Percentiles rank a stretch among this genome's conserved stretches.
phyloP scores from a whole-genome alignment of 2,329 filamentous ascomycete species.

The Exophiala bonariae region DNA sequence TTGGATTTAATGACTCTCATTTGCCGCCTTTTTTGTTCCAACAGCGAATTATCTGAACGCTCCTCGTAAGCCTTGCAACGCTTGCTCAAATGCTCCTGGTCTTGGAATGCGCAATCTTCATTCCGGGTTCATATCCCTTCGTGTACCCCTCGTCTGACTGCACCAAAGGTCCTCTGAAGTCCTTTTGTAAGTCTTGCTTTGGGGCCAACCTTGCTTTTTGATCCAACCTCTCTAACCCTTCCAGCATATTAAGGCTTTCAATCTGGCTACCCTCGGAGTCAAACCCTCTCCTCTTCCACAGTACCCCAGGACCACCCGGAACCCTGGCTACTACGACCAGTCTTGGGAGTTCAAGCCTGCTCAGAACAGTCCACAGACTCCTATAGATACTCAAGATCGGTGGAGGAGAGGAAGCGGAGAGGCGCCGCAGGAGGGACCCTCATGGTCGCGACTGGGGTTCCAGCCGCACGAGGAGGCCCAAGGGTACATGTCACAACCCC shows the following conservation, averaged over 20 bases:
- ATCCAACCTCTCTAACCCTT: conserved; percentile 13
- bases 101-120: conserved; percentile 25
- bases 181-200: conserved; percentile 16
- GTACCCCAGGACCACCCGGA: conserved; percentile 19
- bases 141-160: conserved; percentile 22
- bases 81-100: conserved; percentile 23
- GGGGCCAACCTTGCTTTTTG: neutral
- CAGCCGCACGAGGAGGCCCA: conserved; percentile 24
- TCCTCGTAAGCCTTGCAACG: conserved; percentile 16
- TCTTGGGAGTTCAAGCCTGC: conserved; percentile 15
- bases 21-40: conserved; percentile 21
- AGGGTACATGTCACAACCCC: conserved; percentile 28
- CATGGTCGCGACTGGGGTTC: conserved; percentile 22
- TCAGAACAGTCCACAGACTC: conserved; percentile 9
- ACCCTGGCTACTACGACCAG: conserved; percentile 13
- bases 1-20: conserved; percentile 23
- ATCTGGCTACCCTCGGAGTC: conserved; percentile 22
- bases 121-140: conserved; percentile 17
- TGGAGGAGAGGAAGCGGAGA: conserved; percentile 24
- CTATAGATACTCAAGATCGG: conserved; percentile 13
- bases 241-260: conserved; percentile 11
- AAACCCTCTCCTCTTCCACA: conserved; percentile 19
- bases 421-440: conserved; percentile 23
- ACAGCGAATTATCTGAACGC: conserved; percentile 22
- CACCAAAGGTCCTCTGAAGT: conserved; percentile 16